phyloP scores from a whole-genome alignment of 495 filamentous ascomycete genomes.

The Aspergillus conjunctus region DNA sequence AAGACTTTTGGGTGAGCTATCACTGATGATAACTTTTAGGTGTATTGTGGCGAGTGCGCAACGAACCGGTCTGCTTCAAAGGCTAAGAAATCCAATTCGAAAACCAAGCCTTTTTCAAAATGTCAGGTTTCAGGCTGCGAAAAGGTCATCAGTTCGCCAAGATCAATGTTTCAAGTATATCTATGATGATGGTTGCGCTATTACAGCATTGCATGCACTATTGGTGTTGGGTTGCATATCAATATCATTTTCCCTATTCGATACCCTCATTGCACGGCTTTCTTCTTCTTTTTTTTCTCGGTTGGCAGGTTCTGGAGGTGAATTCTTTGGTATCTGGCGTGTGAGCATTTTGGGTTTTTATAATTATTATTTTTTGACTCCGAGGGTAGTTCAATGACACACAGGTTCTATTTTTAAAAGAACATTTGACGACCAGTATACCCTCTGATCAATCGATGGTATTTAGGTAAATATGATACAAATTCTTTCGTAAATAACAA shows the following conservation, averaged over 20 bases:
- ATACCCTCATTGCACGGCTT: slow-evolving; percentile 31
- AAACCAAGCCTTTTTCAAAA: slow-evolving; percentile 47
- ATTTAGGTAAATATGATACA: slow-evolving; percentile 29
- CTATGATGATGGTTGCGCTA: slow-evolving; percentile 35
- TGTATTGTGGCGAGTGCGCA: slow-evolving; percentile 71
- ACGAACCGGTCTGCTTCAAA: slow-evolving; percentile 49
- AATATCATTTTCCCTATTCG: slow-evolving; percentile 20
- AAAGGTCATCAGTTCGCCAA: slow-evolving; percentile 37
- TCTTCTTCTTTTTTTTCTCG: slow-evolving; percentile 3
- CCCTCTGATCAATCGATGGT: slow-evolving; percentile 5
- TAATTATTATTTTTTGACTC: neutral
- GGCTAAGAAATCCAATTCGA: slow-evolving; percentile 34
- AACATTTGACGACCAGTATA: neutral
- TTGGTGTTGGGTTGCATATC: slow-evolving; percentile 22
- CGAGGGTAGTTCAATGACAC: neutral
- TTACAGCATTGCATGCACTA: slow-evolving; percentile 8
- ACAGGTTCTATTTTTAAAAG: neutral
- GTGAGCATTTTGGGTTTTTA: neutral
- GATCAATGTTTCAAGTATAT: slow-evolving; percentile 52
- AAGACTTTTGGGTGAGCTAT: neutral
- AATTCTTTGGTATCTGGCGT: neutral
- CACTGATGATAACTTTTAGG: slow-evolving; percentile 43
- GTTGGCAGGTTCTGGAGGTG: slow-evolving; percentile 12
- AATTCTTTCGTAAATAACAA: slow-evolving; percentile 20
- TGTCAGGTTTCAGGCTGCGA: slow-evolving; percentile 56